These are phyloP conservation scores for Chlorella sp. DNA, from an alignment of 139 green algal species.

Conservation along the genomic window DNA sequence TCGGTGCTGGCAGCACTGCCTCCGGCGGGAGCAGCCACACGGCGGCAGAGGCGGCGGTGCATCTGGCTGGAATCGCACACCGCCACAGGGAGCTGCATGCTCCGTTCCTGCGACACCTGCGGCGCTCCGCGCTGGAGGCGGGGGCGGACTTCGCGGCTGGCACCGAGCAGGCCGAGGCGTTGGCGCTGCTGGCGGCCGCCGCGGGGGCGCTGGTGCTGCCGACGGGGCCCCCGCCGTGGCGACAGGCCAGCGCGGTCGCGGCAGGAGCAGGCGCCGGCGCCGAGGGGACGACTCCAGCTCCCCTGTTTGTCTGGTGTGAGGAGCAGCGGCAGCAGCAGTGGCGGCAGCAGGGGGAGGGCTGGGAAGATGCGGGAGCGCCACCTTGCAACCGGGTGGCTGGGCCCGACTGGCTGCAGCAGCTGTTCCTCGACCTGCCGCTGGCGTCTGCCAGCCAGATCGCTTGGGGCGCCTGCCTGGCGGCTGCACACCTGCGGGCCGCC, in stretches of 20 bases:
- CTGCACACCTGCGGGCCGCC: slow-evolving; percentile 1
- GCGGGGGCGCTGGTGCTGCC: slow-evolving; percentile 3
- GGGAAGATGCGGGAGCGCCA: no score
- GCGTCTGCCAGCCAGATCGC: not conserved
- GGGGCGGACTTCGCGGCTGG: not conserved
- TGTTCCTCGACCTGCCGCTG: slow-evolving; percentile 6
- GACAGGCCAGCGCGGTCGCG: not conserved
- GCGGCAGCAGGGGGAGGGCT: no score
- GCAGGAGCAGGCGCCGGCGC: not conserved
- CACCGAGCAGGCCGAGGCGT: not conserved
- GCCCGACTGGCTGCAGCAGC: slow-evolving; percentile 14
- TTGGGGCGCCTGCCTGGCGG: not conserved
- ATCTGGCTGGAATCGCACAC: slow-evolving; percentile 20
- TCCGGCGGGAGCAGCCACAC: not conserved
- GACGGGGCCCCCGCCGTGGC: not conserved
- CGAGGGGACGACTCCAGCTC: not conserved
- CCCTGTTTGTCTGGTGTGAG: slow-evolving; percentile 14
- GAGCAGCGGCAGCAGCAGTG: not conserved
- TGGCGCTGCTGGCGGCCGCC: slow-evolving; percentile 5
- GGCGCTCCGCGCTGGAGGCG: not conserved
- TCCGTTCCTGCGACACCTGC: slow-evolving; percentile 9
- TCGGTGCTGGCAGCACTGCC: not conserved
- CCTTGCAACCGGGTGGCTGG: no score
- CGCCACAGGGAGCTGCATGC: not conserved
- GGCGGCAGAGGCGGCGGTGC: not conserved